These are phyloP conservation scores for Ciborinia camelliae DNA, from an alignment of 2,329 filamentous ascomycete genomes.

Conservation along the genomic window DNA sequence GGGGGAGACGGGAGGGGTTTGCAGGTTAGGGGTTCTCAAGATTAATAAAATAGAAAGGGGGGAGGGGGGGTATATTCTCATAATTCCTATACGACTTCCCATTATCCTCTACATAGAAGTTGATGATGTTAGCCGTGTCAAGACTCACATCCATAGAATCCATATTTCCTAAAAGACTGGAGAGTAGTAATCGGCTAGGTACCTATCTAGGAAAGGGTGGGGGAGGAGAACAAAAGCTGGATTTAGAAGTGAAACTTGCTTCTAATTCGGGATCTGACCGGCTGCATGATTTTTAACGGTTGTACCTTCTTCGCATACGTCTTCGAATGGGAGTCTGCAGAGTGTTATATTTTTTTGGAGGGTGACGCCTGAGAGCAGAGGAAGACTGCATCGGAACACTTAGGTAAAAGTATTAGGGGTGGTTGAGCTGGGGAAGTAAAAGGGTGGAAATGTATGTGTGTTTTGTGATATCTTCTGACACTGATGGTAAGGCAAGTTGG, in stretches of 20 bases:
- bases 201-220: no score
- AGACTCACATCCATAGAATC: no score
- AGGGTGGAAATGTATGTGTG: background rate
- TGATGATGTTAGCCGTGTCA: background rate
- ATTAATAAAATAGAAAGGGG: background rate
- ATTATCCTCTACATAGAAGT: background rate
- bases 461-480: background rate
- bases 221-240: no score
- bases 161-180: no score
- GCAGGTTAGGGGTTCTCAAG: no score
- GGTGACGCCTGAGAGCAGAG: background rate
- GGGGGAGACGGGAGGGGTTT: no score
- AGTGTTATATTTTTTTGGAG: conserved; percentile 6
- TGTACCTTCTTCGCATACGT: background rate
- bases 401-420: background rate
- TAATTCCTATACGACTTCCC: background rate
- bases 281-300: background rate
- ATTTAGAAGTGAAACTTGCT: no score
- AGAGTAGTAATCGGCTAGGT: no score
- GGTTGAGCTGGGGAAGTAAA: background rate
- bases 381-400: background rate
- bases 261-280: background rate
- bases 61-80: background rate
- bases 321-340: background rate
- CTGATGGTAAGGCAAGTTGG: background rate